phyloP scores from a whole-genome alignment of 2,329 filamentous ascomycete genomes.

The Sclerotinia minor region DNA sequence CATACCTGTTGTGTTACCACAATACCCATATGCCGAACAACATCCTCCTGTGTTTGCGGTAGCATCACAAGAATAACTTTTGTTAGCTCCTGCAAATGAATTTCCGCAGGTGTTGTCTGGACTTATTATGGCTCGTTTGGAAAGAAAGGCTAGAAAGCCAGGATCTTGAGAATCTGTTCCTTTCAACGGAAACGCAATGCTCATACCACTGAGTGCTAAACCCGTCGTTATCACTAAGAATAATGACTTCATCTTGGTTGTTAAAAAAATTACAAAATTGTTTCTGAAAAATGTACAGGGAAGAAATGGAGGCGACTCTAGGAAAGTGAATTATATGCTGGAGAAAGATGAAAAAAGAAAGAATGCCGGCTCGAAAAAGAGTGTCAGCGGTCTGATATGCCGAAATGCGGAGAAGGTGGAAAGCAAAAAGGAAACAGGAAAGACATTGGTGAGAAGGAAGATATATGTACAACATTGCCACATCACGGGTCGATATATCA shows the following conservation, averaged over 20 bases:
- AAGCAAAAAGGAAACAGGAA: not conserved
- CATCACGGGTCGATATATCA: not conserved
- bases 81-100: conserved; percentile 21
- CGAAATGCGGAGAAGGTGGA: not conserved
- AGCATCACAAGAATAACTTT: conserved; percentile 36
- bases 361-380: not conserved
- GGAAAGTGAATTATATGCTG: not conserved
- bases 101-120: conserved; percentile 33
- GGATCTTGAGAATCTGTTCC: conserved; percentile 23
- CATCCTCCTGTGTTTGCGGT: conserved; percentile 34
- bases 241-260: conserved; percentile 19
- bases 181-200: conserved; percentile 19
- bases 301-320: not conserved
- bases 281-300: not conserved
- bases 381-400: conserved; percentile 4
- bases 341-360: not conserved
- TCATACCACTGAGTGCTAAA: conserved; percentile 22
- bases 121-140: conserved; percentile 22
- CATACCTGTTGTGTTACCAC: conserved; percentile 29
- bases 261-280: conserved; percentile 14
- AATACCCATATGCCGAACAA: conserved; percentile 38
- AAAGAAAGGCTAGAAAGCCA: conserved; percentile 24
- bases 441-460: not conserved
- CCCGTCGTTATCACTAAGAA: conserved; percentile 21
- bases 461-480: conserved; percentile 8